phyloP scores from a whole-genome alignment of 2,329 filamentous ascomycete genomes.

The Ophiostoma novo-ulmi region DNA sequence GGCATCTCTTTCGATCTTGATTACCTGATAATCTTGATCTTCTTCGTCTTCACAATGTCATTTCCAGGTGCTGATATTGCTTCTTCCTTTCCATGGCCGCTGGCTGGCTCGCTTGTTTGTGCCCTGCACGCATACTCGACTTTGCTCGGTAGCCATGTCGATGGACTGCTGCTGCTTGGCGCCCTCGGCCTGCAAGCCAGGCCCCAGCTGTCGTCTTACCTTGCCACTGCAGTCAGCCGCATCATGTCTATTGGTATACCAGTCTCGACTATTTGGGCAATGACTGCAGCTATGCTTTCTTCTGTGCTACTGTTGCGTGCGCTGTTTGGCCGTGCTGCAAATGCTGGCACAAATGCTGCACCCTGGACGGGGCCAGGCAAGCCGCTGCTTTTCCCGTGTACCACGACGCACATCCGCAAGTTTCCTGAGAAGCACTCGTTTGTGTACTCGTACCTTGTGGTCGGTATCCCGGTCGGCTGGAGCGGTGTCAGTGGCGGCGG shows the following conservation, averaged over 20 bases:
- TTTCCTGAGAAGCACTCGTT: constrained; percentile 65
- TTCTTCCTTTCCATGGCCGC: background rate
- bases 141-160: background rate
- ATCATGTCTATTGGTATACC: background rate
- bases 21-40: background rate
- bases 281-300: background rate
- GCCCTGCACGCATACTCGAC: background rate
- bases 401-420: constrained; percentile 60
- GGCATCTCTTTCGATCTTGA: background rate
- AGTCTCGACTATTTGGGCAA: background rate
- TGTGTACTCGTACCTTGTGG: constrained; percentile 63
- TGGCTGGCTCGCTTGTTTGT: background rate
- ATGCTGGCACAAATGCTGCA: background rate
- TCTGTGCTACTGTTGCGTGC: background rate
- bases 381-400: constrained; percentile 58
- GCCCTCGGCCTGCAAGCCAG: background rate
- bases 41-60: background rate
- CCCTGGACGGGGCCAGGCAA: constrained; percentile 25
- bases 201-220: background rate
- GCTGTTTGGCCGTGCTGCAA: background rate
- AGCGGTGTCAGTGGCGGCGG: constrained; percentile 47
- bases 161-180: constrained; percentile 11
- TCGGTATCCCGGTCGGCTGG: constrained; percentile 63
- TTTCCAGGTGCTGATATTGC: background rate
- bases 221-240: background rate